Evolutionary conservation across 2,329 filamentous ascomycete species (phyloP), one percentile per base, ranked within the genome.

Genomic region (Zasmidium cellare): DNA sequence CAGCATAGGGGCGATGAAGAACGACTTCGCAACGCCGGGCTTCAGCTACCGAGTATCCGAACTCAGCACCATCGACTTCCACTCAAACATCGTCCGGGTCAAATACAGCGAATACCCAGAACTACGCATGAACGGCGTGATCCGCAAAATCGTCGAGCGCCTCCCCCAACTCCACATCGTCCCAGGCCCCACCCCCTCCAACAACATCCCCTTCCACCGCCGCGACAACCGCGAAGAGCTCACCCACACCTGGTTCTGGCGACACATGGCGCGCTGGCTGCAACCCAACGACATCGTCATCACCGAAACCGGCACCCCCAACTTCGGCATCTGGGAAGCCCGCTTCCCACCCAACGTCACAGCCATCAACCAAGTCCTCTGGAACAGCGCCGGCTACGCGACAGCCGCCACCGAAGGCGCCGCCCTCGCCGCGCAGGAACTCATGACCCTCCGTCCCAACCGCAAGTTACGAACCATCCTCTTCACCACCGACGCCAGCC

Each of bases 241-340:
- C 47, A 78, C 76, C 3, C 76, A 79, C 65, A 74, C 75, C 51
- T 74, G 69, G 67, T 69, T 79, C 61, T 79, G 77, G 77, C 69
- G 61, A 46, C 65, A 64, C 35, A 51, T 71, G 38, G 61, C 68
- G 23, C 31, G 19, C 38, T 58, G 89, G 80, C 76, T 96, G 14
- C 80, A 82, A 55, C 79, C 86, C 55, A 80, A 86, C 47, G 92
- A 96, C 68, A 84, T 96, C 57, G 79, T 96, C 54, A 84, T 96
- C 51, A 93, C 91, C 0, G 92, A 96, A 74, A 96, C 91, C 1
- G 92, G 91, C 45, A 96, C 92, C 0, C 81, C 91, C 58, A 93
- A 92, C 76, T 93, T 96, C 72, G 91, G 92, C 56, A 90, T 96
- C 67, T 91, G 89, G 85, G 90, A 92, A 58, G 92, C 90, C 3